Evolutionary conservation across 768 basidiomycete genomes (phyloP).

Genomic region (Sutorius australiensis): DNA sequence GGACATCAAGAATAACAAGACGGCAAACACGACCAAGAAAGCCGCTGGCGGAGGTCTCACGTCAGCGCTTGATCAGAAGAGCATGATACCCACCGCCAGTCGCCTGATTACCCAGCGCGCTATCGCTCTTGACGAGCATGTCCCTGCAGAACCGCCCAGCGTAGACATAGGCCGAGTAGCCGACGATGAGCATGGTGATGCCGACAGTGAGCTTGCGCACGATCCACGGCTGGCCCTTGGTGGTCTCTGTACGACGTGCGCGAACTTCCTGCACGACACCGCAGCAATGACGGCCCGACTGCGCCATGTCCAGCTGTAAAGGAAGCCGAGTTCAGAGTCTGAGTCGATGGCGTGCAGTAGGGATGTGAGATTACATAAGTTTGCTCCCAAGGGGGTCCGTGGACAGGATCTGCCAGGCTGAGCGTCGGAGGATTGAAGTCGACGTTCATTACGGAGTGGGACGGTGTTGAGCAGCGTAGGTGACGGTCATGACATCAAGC

Average conservation of each 20-base stretch:
- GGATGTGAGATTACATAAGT: slow-evolving; percentile 22
- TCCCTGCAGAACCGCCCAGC: slow-evolving; percentile 66
- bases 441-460: background rate
- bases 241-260: slow-evolving; percentile 36
- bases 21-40: slow-evolving; percentile 57
- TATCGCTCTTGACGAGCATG: slow-evolving; percentile 51
- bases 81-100: slow-evolving; percentile 61
- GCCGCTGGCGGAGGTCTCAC: slow-evolving; percentile 45
- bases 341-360: slow-evolving; percentile 13
- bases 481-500: slow-evolving; percentile 12
- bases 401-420: background rate
- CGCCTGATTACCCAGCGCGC: slow-evolving; percentile 44
- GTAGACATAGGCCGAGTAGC: slow-evolving; percentile 75
- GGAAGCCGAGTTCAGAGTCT: slow-evolving; percentile 1
- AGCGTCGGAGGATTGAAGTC: background rate
- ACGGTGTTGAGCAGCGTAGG: background rate
- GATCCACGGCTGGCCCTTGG: slow-evolving; percentile 68
- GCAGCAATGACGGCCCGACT: slow-evolving; percentile 35
- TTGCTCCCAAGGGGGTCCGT: background rate
- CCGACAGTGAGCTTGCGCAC: slow-evolving; percentile 64
- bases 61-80: background rate
- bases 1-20: slow-evolving; percentile 65
- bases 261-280: slow-evolving; percentile 52
- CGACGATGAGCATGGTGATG: slow-evolving; percentile 56
- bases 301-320: slow-evolving; percentile 14